A percentile compares a stretch with the other conserved stretches of the same genome.
Conservation (phyloP, 306 rosid genomes). For the Gastrolobium villosum region DNA sequence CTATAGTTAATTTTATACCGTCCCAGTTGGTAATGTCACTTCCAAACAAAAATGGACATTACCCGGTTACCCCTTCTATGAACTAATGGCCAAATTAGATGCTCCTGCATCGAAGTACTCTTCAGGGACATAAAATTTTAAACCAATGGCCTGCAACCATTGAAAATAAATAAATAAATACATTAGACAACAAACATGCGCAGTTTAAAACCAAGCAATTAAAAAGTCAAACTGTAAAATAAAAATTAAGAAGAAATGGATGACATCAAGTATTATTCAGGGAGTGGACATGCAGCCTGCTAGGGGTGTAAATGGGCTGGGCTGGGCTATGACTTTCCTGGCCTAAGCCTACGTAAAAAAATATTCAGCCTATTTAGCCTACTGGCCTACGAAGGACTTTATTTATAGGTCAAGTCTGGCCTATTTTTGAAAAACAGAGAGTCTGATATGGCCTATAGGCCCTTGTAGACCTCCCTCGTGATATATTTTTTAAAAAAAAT, state of each 20-base stretch:
- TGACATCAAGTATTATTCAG: background rate
- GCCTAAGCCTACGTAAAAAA: too few relatives aligned
- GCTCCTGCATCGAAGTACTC: constrained; percentile 62
- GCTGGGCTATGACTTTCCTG: too few relatives aligned
- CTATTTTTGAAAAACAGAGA: too few relatives aligned
- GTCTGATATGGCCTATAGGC: too few relatives aligned
- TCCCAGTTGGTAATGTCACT: constrained; percentile 21
- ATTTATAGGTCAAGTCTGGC: too few relatives aligned
- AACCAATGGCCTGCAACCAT: constrained; percentile 76
- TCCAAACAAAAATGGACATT: constrained; percentile 13
- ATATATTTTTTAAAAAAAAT: too few relatives aligned
- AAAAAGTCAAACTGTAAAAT: constrained; percentile 19
- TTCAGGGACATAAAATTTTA: constrained; percentile 83
- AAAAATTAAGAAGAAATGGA: background rate
- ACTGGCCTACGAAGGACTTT: too few relatives aligned
- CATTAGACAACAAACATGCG: constrained; percentile 23
- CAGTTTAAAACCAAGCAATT: constrained; percentile 17
- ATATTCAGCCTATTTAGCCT: too few relatives aligned
- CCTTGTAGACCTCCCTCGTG: too few relatives aligned
- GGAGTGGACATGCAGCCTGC: background rate
- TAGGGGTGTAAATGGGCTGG: too few relatives aligned
- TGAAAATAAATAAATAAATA: constrained; percentile 25
- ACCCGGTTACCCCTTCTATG: background rate
- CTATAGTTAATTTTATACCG: constrained; percentile 7
- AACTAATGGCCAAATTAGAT: constrained; percentile 36